Percentiles rank a stretch among this genome's conserved stretches.
These are phyloP conservation scores for Nannochloropsis oceanica DNA, from an alignment of 108 stramenopile genomes.

Conservation along the genomic window DNA sequence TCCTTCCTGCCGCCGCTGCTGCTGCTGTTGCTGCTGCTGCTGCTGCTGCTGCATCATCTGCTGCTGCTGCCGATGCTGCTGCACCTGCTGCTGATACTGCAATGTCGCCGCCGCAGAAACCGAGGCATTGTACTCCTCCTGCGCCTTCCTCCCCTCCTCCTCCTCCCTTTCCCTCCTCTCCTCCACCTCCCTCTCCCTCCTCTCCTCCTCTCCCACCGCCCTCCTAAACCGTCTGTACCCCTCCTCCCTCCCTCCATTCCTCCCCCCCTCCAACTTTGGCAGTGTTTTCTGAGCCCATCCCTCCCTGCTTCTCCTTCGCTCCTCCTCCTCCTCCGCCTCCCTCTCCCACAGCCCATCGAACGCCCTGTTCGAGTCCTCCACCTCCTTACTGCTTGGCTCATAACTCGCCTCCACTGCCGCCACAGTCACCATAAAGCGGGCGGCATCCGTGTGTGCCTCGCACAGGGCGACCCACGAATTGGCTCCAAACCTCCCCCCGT, in stretches of 20 bases:
- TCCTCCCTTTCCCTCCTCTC: background rate
- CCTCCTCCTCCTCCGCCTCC: background rate
- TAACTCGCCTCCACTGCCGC: background rate
- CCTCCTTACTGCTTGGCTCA: background rate
- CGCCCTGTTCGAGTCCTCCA: background rate
- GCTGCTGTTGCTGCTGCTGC: background rate
- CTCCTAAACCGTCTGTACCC: background rate
- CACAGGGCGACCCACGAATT: background rate
- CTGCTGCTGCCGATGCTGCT: background rate
- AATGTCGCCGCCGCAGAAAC: background rate
- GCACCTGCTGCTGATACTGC: background rate
- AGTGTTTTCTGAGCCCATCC: background rate
- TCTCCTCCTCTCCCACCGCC: background rate
- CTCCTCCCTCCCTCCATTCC: background rate
- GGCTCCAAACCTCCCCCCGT: background rate
- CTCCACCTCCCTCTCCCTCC: background rate
- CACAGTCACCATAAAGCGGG: background rate
- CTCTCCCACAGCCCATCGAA: background rate
- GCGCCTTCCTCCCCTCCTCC: background rate
- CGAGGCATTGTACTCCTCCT: background rate
- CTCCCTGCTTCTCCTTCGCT: background rate
- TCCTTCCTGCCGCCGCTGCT: background rate
- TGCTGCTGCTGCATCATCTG: background rate
- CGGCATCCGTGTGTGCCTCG: background rate
- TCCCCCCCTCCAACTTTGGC: background rate